Conservation (phyloP, 2,329 filamentous ascomycete species). For the Incumbomyces delicatus region DNA sequence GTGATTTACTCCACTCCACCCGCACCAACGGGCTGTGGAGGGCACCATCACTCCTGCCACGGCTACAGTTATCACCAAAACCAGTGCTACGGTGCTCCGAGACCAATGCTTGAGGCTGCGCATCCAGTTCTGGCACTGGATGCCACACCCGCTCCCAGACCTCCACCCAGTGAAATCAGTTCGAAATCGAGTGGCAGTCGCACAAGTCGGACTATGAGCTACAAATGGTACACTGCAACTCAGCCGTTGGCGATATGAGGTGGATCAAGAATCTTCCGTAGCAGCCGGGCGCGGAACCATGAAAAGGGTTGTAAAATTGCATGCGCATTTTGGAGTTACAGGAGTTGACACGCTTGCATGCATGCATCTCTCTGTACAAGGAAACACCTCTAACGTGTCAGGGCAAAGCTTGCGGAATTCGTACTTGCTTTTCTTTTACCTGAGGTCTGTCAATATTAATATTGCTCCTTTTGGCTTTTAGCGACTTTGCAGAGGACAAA, state of each 20-base stretch:
- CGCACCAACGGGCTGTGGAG: background rate
- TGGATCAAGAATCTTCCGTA: no score
- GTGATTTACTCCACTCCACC: constrained; percentile 7
- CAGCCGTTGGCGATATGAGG: constrained; percentile 2
- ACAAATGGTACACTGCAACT: constrained; percentile 6
- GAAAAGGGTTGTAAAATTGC: no score
- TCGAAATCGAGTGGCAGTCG: constrained; percentile 2
- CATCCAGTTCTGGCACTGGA: background rate
- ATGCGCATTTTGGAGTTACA: no score
- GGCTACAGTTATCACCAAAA: background rate
- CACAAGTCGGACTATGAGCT: constrained; percentile 1
- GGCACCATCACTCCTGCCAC: constrained; percentile 1
- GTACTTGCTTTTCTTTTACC: no score
- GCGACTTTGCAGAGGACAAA: no score
- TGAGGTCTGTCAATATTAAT: no score
- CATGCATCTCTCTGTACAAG: no score
- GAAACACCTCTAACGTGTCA: no score
- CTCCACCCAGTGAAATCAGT: constrained; percentile 3
- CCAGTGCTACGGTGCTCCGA: background rate
- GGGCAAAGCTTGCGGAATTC: no score
- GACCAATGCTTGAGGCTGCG: background rate
- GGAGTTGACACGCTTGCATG: no score
- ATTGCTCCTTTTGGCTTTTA: no score
- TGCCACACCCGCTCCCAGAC: background rate
- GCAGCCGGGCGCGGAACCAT: no score